phyloP scores from a whole-genome alignment of 768 basidiomycete species.

The Piloderma croceum region DNA sequence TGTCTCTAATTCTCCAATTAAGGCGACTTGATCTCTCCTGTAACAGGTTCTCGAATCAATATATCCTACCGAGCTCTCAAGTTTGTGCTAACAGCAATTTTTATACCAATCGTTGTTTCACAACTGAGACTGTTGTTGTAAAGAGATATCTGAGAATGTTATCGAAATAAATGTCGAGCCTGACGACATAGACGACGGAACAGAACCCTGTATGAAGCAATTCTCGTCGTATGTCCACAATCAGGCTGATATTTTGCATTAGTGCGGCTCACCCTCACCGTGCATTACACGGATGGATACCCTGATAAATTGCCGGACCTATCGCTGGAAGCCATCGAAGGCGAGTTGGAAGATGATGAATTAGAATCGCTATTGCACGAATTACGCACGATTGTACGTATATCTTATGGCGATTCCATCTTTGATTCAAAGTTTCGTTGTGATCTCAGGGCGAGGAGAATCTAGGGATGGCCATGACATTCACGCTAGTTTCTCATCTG shows the following conservation, averaged over 20 bases:
- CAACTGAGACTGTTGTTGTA: slow-evolving; percentile 45
- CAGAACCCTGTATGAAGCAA: slow-evolving; percentile 45
- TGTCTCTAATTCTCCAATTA: slow-evolving; percentile 6
- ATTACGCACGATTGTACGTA: slow-evolving; percentile 52
- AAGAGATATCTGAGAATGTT: slow-evolving; percentile 83
- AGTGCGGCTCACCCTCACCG: slow-evolving; percentile 73
- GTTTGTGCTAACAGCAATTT: slow-evolving; percentile 52
- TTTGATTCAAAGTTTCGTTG: not conserved
- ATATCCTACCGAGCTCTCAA: slow-evolving; percentile 88
- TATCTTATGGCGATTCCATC: slow-evolving; percentile 2
- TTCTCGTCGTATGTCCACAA: slow-evolving; percentile 5
- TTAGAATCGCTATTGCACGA: slow-evolving; percentile 48
- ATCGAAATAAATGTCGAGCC: slow-evolving; percentile 85
- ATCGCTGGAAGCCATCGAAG: slow-evolving; percentile 54
- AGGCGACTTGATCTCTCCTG: slow-evolving; percentile 9
- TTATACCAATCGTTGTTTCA: slow-evolving; percentile 16
- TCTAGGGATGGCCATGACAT: slow-evolving; percentile 96
- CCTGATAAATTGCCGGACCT: slow-evolving; percentile 80
- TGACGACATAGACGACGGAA: slow-evolving; percentile 64
- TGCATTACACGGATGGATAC: slow-evolving; percentile 77
- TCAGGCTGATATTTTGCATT: slow-evolving; percentile 12
- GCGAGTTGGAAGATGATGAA: slow-evolving; percentile 58
- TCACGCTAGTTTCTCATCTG: slow-evolving; percentile 83
- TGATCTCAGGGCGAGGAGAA: slow-evolving; percentile 80
- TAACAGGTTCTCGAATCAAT: slow-evolving; percentile 90